Base-by-base conservation (phyloP, 495 filamentous ascomycete genomes). In the Talaromyces nanjingensis region DNA sequence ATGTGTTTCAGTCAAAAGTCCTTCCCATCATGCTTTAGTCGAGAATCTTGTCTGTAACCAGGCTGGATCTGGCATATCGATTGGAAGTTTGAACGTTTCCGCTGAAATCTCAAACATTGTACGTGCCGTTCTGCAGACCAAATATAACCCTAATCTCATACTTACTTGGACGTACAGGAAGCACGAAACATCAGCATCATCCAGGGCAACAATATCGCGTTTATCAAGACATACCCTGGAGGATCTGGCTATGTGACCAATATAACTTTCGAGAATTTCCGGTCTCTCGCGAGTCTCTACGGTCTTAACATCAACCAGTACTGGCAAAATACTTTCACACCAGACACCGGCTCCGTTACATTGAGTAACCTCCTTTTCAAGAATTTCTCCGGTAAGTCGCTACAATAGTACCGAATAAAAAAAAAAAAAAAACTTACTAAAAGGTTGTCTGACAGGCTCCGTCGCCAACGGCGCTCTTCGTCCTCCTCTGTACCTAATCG, bases 171-270 rank as follows among this genome's bases (percentile, higher is more conserved):
- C 42, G 25, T 66, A 68, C 39, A 77, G 79, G 65, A 68, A 65
- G 60, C 77, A 60, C 65, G 70, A 9, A 75, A 80, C 65, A 75
- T 82, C 54, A 78, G 76, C 69, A 74, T 76, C 18, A 70, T 76
- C 31, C 70, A 81, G 52, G 73, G 71, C 22, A 84, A 81, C 68
- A 81, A 84, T 64, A 83, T 84, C 72, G 73, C 81, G 55, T 83
- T 85, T 75, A 83, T 85, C 70, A 85, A 85, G 65, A 76, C 73
- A 53, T 81, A 73, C 59, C 81, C 81, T 20, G 82, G 82, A n/a
- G 82, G 82, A 25, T 79, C 72, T 34, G 83, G 82, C 16, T 77
- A 75, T 29, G 77, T 85, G n/a, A 75, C 73, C 18, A 77, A 84
- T 66, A 69, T 75, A 12, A 67, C 76, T 2, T 83, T 85, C 62